Evolutionary conservation across 129 eudicot genomes (phyloP).

Genomic region (Helianthus annuus): HanXRQr2.0-SUNRISE NC_035443.2:1102353-1102852

Average conservation of each 20-base stretch:
- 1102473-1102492: slow-evolving; percentile 64
- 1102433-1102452: slow-evolving; percentile 93
- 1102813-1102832: neutral
- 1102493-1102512: slow-evolving; percentile 90
- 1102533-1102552: neutral
- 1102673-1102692: slow-evolving; percentile 17
- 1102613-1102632: slow-evolving; percentile 5
- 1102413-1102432: slow-evolving; percentile 71
- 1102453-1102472: slow-evolving; percentile 90
- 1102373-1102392: slow-evolving; percentile 77
- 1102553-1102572: neutral
- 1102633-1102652: slow-evolving; percentile 15
- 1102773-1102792: neutral
- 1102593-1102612: neutral
- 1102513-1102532: slow-evolving; percentile 33
- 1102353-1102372: slow-evolving; percentile 75
- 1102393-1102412: slow-evolving; percentile 95
- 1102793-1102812: neutral
- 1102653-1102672: slow-evolving; percentile 1
- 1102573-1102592: neutral
- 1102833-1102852: neutral
- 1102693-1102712: neutral
- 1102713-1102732: neutral
- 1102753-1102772: slow-evolving; percentile 13
- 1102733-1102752: neutral